A percentile compares a stretch with the other conserved stretches of the same genome.
phyloP scores from a whole-genome alignment of 2,329 filamentous ascomycete species.

The Cercospora beticola region DNA sequence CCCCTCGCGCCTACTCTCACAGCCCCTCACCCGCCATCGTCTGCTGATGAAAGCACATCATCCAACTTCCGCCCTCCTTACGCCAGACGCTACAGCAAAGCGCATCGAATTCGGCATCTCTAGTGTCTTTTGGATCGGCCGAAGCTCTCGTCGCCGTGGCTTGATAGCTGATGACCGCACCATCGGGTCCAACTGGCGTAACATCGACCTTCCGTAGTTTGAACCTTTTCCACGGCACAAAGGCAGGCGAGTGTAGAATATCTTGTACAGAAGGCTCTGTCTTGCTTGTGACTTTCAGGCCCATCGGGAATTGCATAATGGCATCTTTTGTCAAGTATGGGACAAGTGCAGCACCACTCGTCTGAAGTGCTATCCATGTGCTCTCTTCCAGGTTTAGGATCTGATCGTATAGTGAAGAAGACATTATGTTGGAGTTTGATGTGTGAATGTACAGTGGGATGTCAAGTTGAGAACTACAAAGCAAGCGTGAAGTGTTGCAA shows the following conservation, averaged over 20 bases:
- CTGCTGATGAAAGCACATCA: constrained; percentile 36
- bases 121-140: constrained; percentile 19
- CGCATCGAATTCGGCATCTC: constrained; percentile 33
- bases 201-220: constrained; percentile 33
- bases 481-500: background rate
- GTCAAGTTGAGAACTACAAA: background rate
- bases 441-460: background rate
- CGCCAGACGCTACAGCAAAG: constrained; percentile 35
- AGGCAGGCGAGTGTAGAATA: constrained; percentile 31
- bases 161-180: constrained; percentile 33
- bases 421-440: background rate
- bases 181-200: constrained; percentile 27
- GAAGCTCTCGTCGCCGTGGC: constrained; percentile 29
- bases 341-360: constrained; percentile 27
- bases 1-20: background rate
- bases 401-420: constrained; percentile 20
- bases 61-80: constrained; percentile 28
- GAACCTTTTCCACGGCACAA: constrained; percentile 35
- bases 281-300: constrained; percentile 31
- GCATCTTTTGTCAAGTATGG: constrained; percentile 32
- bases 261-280: constrained; percentile 32
- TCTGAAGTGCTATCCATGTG: constrained; percentile 34
- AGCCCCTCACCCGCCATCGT: constrained; percentile 23
- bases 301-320: constrained; percentile 31
- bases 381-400: constrained; percentile 33